phyloP scores from a whole-genome alignment of 2,329 filamentous ascomycete species.

The Fusarium agapanthi region DNA sequence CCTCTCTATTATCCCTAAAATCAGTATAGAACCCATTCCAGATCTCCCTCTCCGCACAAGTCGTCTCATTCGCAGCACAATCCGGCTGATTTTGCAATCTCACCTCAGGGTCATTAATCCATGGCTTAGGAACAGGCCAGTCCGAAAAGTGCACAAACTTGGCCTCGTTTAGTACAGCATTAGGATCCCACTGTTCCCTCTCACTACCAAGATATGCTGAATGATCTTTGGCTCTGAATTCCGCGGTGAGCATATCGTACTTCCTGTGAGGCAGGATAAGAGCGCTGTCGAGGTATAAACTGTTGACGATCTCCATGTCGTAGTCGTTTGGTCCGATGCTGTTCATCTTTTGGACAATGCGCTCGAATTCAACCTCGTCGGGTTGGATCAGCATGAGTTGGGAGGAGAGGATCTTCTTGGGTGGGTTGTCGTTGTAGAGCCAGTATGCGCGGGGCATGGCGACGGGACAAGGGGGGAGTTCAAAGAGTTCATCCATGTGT shows the following conservation, averaged over 20 bases:
- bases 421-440: conserved; percentile 57
- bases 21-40: conserved; percentile 32
- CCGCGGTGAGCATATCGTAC: conserved; percentile 69
- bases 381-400: conserved; percentile 69
- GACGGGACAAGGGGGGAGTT: conserved; percentile 67
- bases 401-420: conserved; percentile 64
- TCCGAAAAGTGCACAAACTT: conserved; percentile 78
- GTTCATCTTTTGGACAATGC: conserved; percentile 45
- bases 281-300: conserved; percentile 66
- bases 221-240: conserved; percentile 66
- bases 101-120: conserved; percentile 38
- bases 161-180: conserved; percentile 61
- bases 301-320: conserved; percentile 76
- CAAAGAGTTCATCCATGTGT: conserved; percentile 76
- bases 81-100: neutral
- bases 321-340: conserved; percentile 52
- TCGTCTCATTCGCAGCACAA: neutral
- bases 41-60: conserved; percentile 16
- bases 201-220: conserved; percentile 52
- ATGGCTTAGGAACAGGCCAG: conserved; percentile 73
- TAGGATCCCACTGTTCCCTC: conserved; percentile 67
- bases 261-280: conserved; percentile 71
- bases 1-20: conserved; percentile 20
- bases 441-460: conserved; percentile 80
- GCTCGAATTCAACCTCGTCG: conserved; percentile 59